Evolutionary conservation across 2,329 filamentous ascomycete genomes (phyloP).

Genomic region (Curvularia eragrostidis): DNA sequence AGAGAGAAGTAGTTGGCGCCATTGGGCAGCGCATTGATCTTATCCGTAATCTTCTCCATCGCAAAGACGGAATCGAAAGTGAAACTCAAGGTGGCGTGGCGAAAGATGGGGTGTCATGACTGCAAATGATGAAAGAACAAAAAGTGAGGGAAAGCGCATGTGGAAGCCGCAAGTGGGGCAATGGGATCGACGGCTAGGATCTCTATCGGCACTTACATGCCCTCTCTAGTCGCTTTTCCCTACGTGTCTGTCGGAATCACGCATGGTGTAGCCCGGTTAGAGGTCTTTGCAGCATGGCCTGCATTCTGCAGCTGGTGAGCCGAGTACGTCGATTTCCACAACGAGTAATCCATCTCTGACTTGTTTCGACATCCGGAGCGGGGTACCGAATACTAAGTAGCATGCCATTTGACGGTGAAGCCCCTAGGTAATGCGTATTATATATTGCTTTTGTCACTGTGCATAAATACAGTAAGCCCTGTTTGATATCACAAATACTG

Average conservation of each 20-base stretch:
- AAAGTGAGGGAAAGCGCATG: slow-evolving; percentile 26
- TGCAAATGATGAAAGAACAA: slow-evolving; percentile 30
- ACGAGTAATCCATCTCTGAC: background rate
- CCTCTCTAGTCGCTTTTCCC: background rate
- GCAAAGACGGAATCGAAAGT: slow-evolving; percentile 5
- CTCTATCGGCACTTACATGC: slow-evolving; percentile 5
- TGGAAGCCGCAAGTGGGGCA: slow-evolving; percentile 34
- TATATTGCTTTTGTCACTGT: background rate
- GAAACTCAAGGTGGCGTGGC: slow-evolving; percentile 15
- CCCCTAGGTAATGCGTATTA: background rate
- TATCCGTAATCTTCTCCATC: slow-evolving; percentile 81
- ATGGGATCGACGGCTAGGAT: slow-evolving; percentile 31
- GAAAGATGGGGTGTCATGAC: slow-evolving; percentile 40
- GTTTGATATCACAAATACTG: background rate
- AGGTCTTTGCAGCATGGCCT: background rate
- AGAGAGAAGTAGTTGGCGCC: slow-evolving; percentile 90
- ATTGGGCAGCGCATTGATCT: slow-evolving; percentile 86
- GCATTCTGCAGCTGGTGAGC: background rate
- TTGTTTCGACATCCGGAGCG: background rate
- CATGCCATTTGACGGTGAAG: background rate
- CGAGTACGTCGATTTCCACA: background rate
- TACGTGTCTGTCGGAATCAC: background rate
- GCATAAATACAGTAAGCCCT: background rate
- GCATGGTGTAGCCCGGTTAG: background rate
- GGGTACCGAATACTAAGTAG: slow-evolving; percentile 9